These are phyloP conservation scores for Entomortierella chlamydospora DNA, from an alignment of 192 early-diverging fungal species.

Conservation along the genomic window DNA sequence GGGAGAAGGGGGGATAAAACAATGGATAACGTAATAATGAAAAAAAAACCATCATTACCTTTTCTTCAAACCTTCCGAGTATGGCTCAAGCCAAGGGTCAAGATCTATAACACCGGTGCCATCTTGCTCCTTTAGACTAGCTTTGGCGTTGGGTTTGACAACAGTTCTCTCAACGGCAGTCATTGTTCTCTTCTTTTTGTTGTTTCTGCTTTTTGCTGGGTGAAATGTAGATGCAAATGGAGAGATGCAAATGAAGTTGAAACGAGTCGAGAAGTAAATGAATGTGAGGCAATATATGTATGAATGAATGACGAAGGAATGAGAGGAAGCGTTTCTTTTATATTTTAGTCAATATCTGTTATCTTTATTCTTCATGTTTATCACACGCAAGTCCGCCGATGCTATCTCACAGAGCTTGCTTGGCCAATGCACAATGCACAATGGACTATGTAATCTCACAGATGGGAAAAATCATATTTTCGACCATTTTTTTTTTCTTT, in stretches of 20 bases:
- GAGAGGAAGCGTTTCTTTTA: no score
- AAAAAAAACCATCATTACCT: conserved; percentile 55
- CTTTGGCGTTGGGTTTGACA: not conserved
- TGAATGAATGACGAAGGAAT: no score
- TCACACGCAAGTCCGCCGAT: not conserved
- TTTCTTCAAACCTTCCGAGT: conserved; percentile 66
- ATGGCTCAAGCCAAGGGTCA: conserved; percentile 87
- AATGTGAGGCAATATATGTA: no score
- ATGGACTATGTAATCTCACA: no score
- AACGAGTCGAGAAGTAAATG: no score
- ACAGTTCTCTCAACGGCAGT: not conserved
- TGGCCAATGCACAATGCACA: not conserved
- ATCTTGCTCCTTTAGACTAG: conserved; percentile 38
- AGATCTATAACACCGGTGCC: conserved; percentile 75
- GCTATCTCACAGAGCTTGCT: not conserved
- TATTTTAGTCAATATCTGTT: no score
- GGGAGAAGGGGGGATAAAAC: not conserved
- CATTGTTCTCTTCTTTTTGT: no score
- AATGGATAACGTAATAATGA: not conserved
- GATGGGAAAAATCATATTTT: no score
- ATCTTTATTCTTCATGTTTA: not conserved
- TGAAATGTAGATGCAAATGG: not conserved
- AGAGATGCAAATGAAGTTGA: not conserved
- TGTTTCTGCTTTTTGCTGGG: not conserved
- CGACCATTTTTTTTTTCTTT: no score